A percentile compares a stretch with the other conserved stretches of the same genome.
phyloP scores from a whole-genome alignment of 1,284 basidiomycete species.

The Fereydounia khargensis region DNA sequence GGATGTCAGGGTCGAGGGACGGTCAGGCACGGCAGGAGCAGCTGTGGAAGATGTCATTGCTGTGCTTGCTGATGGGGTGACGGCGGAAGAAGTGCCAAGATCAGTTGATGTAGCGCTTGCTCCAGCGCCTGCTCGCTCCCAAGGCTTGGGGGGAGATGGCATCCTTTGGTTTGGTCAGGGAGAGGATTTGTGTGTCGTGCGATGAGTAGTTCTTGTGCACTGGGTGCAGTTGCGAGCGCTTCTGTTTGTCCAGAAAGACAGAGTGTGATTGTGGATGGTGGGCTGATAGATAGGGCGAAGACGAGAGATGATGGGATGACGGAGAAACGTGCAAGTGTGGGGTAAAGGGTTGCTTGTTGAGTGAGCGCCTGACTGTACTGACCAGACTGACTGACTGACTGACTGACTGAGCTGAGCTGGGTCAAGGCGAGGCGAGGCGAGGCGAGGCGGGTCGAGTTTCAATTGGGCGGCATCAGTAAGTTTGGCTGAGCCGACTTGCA shows the following conservation, averaged over 20 bases:
- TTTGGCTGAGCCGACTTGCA: too few relatives aligned
- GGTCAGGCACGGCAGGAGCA: constrained; percentile 48
- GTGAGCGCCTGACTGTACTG: too few relatives aligned
- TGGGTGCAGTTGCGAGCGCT: too few relatives aligned
- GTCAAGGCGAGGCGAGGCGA: neutral
- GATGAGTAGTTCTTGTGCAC: too few relatives aligned
- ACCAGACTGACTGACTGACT: neutral
- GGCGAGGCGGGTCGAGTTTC: neutral
- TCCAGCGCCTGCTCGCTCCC: constrained; percentile 51
- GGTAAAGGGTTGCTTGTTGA: too few relatives aligned
- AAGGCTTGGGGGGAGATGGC: constrained; percentile 56
- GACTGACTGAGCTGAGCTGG: neutral
- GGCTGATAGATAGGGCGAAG: neutral
- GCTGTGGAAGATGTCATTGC: constrained; percentile 15
- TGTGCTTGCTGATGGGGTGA: constrained; percentile 8
- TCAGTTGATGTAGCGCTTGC: constrained; percentile 11
- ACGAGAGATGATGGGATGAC: neutral
- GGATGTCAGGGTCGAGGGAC: constrained; percentile 38
- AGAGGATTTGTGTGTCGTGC: neutral
- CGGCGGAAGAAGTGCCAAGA: constrained; percentile 10
- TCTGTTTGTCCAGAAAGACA: neutral
- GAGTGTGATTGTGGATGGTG: neutral
- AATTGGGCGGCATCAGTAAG: too few relatives aligned
- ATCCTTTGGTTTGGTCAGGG: constrained; percentile 10
- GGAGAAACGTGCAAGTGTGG: too few relatives aligned